Base-by-base conservation (phyloP, 83 land plant genomes). In the Larix sibirica region DNA sequence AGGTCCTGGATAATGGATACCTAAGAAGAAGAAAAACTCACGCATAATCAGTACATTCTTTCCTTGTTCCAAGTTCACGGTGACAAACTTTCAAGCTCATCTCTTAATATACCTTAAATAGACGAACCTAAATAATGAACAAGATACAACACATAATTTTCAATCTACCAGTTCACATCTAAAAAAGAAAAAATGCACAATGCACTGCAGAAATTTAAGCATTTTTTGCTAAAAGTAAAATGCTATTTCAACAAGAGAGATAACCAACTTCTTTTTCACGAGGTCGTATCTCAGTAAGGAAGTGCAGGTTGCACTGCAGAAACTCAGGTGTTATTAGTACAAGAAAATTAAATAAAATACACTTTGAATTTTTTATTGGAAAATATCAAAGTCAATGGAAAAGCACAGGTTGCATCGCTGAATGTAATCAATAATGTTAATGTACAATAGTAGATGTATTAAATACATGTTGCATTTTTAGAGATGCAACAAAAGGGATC, bases 341-440 rank as follows among this genome's bases (percentile, higher is more conserved):
- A 42, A 47, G 14, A 74, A 73, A 71, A 42, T 7, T 20, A 12
- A 21, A 56, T 13, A 3, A 56, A 56, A 12, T 14, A 56, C 59
- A 56, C 59, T 44, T 44, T 3, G 4, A 56, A 74, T 26, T 9
- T 74, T 47, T 9, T 28, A 74, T 74, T 10, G 24, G 44, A 47
- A 23, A 74, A 47, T 50, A 74, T 74, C n/a, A 23, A 74, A 47
- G 44, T 47, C 28, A 70, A 73, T 44, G 18, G 47, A 54, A 74
- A 74, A 47, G 77, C 50, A 54, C 77, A 74, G n/a, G n/a, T 74
- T 74, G 77, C 77, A 74, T 26, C 12, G 44, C 75, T 16, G 50
- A 74, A 74, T 56, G 77, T 74, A 38, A 74, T 42, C 77, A 74
- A 74, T 74, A 54, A 74, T 44, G 21, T 74, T 74, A 74, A 42